Evolutionary conservation across 2,329 filamentous ascomycete species (phyloP), one percentile per base, ranked within the genome.

Genomic region (Diaporthe nobilis): DNA sequence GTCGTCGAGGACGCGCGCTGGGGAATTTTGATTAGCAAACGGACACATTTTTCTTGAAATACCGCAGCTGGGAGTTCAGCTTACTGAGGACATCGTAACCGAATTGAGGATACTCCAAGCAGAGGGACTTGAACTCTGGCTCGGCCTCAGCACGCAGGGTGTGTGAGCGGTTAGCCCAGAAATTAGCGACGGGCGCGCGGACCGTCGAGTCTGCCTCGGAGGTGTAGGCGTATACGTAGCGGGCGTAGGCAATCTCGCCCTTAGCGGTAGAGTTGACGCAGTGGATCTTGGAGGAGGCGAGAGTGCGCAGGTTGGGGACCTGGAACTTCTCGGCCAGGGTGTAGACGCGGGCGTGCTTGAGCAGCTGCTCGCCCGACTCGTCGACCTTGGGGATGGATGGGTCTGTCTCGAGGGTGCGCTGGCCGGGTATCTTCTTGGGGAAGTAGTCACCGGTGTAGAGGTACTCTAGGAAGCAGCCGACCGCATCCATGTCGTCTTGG

Each of bases 401-500:
- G 82, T 96, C 93, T 73, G 88, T 83, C 82, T 97, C 94, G 61
- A 97, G 91, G 39, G 88, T 86, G 58, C 92, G 92, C 80, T 92
- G 89, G 72, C 91, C 90, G 22, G 89, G 84, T 20, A 92, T 82
- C 80, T 92, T 91, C 79, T 89, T 89, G 28, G 95, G 94, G 85
- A 96, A 97, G 88, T 98, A 97, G 85, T 97, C 94, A 82, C 90
- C 90, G 1, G 94, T 96, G 85, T 97, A 97, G 71, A 96, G 91
- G 83, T 91, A 97, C 83, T 97, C 94, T 79, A 97, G 90, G 80
- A 96, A 94, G 83, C 92, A 95, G 77, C 93, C 92, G 73, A 95
- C 92, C 31, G 94, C 92, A 78, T 95, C 92, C 61, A 94, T 84
- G 79, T 95, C 90, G 79, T 95, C 93, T 78, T 89, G 85, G 2